Conservation (phyloP, 352 stramenopile species). For the Phytophthora brassicae region DNA sequence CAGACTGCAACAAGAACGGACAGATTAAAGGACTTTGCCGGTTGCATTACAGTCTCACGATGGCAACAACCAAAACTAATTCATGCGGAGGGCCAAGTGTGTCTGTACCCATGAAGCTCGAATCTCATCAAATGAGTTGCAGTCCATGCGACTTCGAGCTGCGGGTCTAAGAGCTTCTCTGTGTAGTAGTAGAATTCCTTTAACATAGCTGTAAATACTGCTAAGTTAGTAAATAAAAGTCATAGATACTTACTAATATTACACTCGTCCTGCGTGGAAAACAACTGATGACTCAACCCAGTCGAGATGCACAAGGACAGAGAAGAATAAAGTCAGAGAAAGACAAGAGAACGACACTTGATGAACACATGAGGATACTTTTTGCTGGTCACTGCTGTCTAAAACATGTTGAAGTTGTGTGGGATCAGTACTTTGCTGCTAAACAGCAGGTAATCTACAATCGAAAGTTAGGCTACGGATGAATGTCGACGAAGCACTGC, state of each 20-base stretch:
- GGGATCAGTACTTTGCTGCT: too few species aligned
- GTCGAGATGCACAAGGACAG: too few species aligned
- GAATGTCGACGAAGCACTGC: too few species aligned
- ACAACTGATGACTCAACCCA: not conserved
- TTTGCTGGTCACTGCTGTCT: not conserved
- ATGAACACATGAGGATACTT: constrained; percentile 7
- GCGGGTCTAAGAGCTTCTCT: constrained; percentile 21
- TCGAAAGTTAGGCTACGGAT: too few species aligned
- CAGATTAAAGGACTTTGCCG: constrained; percentile 81
- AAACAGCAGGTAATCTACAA: too few species aligned
- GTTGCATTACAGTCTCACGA: constrained; percentile 60
- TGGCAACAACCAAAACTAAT: constrained; percentile 24
- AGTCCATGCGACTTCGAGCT: constrained; percentile 31
- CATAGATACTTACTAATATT: constrained; percentile 12
- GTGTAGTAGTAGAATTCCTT: constrained; percentile 27
- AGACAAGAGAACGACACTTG: not conserved
- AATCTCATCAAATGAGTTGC: constrained; percentile 9
- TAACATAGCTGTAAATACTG: constrained; percentile 37
- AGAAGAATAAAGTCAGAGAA: not conserved
- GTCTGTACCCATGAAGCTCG: constrained; percentile 15
- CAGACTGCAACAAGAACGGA: constrained; percentile 80
- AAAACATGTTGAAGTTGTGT: constrained; percentile 12
- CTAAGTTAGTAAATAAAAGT: constrained; percentile 16
- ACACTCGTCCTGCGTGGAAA: not conserved
- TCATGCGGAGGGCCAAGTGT: not conserved